Evolutionary conservation across 1,284 basidiomycete species (phyloP).

Genomic region (Ceratobasidium sp.): DNA sequence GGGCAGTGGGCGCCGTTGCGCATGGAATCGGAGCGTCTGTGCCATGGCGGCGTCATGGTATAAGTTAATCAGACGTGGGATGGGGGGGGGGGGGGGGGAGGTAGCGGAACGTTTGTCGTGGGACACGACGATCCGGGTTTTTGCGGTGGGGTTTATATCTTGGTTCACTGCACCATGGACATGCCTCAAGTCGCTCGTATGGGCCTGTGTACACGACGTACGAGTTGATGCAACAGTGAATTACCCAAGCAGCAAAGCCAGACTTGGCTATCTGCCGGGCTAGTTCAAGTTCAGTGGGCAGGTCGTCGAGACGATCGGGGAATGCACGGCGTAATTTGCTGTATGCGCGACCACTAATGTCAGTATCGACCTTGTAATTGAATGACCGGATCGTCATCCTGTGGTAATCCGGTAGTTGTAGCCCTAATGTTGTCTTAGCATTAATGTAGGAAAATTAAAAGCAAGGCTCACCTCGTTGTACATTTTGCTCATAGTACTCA

Average conservation of each 20-base stretch:
- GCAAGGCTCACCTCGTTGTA: too few relatives aligned
- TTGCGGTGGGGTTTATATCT: constrained; percentile 25
- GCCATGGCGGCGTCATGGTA: constrained; percentile 42
- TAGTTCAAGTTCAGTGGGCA: neutral
- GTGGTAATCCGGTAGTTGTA: too few relatives aligned
- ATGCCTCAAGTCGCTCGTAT: constrained; percentile 6
- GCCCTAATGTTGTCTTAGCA: too few relatives aligned
- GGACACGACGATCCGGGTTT: neutral
- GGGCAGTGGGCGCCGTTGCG: constrained; percentile 38
- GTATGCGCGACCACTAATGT: constrained; percentile 24
- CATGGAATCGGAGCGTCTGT: constrained; percentile 46
- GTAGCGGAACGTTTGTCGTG: constrained; percentile 38
- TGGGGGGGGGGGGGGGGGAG: constrained; percentile 42
- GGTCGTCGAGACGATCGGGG: neutral
- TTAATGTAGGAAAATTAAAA: too few relatives aligned
- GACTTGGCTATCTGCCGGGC: neutral
- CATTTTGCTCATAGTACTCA: neutral
- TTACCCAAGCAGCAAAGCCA: neutral
- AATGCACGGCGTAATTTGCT: constrained; percentile 23
- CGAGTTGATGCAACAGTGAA: constrained; percentile 43
- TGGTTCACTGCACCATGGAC: constrained; percentile 39
- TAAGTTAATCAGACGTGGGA: too few relatives aligned
- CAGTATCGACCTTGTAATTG: constrained; percentile 40
- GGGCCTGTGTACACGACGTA: constrained; percentile 40
- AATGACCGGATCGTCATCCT: constrained; percentile 5